A percentile compares a stretch with the other conserved stretches of the same genome.
These are phyloP conservation scores for Scleromitrula shiraiana DNA, from an alignment of 2,329 filamentous ascomycete genomes.

Conservation along the genomic window DNA sequence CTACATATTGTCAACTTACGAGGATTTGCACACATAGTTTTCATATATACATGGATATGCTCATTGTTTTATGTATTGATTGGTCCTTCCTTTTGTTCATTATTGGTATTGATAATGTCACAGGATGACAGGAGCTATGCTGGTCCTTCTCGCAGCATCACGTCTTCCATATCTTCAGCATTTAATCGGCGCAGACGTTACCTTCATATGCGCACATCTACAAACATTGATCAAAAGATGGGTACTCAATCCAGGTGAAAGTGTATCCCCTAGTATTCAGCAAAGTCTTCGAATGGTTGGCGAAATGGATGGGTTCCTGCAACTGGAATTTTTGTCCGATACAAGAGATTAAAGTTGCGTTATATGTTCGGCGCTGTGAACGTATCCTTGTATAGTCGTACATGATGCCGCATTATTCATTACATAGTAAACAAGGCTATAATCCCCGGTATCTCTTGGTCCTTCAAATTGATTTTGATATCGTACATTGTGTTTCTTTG, in stretches of 20 bases:
- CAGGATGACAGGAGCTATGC: slow-evolving; percentile 43
- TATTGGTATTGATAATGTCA: background rate
- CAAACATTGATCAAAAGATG: slow-evolving; percentile 35
- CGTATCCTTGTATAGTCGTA: no score
- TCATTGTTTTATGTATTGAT: slow-evolving; percentile 44
- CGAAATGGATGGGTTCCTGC: slow-evolving; percentile 37
- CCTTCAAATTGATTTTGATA: no score
- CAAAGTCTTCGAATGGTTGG: slow-evolving; percentile 40
- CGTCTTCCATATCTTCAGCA: slow-evolving; percentile 32
- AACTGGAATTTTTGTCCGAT: slow-evolving; percentile 26
- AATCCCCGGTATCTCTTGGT: no score
- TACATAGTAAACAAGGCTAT: no score
- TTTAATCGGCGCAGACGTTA: slow-evolving; percentile 34
- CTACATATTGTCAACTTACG: slow-evolving; percentile 42
- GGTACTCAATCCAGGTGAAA: slow-evolving; percentile 33
- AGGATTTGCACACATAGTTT: slow-evolving; percentile 41
- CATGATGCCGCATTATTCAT: no score
- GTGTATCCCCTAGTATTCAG: slow-evolving; percentile 38
- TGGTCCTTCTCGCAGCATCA: slow-evolving; percentile 39
- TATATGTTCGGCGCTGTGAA: background rate
- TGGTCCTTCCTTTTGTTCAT: background rate
- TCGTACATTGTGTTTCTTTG: no score
- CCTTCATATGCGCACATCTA: slow-evolving; percentile 36
- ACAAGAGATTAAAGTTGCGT: background rate
- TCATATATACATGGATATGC: slow-evolving; percentile 48